Evolutionary conservation across 129 eudicot species (phyloP), one percentile per base, ranked within the genome.

Genomic region (Helichrysum umbraculigerum): DNA sequence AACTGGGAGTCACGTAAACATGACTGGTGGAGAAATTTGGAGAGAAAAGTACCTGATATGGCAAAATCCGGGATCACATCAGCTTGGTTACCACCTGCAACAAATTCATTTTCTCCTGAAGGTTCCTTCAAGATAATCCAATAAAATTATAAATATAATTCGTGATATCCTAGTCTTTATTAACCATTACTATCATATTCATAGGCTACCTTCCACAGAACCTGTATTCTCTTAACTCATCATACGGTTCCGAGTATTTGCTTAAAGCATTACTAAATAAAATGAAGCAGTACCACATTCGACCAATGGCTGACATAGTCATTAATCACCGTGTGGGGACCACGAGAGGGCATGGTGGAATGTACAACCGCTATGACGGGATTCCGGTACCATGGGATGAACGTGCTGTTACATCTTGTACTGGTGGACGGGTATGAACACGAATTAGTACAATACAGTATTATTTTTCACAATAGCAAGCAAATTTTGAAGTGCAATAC

Each of bases 291-390:
- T 51, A 85, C 70, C 87, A 88, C 33, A 84, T 93, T 74, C 87
- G 98, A 76, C 82, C 98, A 75, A 93, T 93, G 98, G 98, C 97
- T 76, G 98, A 93, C 79, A 88, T 93, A 57, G 98, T 93, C 72
- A 82, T 93, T 72, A 93, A 92, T 82, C 98, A 93, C 83, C 96
- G 98, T 64, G 79, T 79, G 78, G 95, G 98, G 77, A 93, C 96
- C 71, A 88, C 92, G 34, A 61, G 58, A 77, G 98, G 98, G 71
- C 85, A 83, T 83, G 90, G 90, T 35, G 97, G 98, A 71, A 88
- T 79, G 82, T 90, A 90, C 79, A 92, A 93, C 82, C 98, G 98
- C 59, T 93, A 88, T 82, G 98, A 93, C 78, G 96, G 98, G 81
- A 75, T 93, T 44, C 91, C 98, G 21, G 57, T 93, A 54, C 42